Evolutionary conservation across 768 basidiomycete species (phyloP).

Genomic region (Tulasnella sp.): DNA sequence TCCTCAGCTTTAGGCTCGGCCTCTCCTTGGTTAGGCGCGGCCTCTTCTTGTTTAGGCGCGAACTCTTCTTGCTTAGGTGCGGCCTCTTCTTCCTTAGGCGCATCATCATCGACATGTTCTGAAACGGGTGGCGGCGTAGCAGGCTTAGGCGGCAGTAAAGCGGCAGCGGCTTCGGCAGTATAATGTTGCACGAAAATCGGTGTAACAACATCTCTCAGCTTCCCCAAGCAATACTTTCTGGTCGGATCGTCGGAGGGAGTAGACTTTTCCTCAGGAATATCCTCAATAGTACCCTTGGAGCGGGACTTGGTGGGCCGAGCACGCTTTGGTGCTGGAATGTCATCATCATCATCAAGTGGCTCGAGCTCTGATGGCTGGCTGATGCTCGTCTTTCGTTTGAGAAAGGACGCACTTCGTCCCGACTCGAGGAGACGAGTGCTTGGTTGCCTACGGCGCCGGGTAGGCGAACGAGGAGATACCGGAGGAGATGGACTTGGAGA

Average conservation of each 20-base stretch:
- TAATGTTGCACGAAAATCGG: constrained; percentile 61
- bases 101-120: constrained; percentile 28
- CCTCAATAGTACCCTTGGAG: too few species aligned
- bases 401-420: constrained; percentile 28
- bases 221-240: constrained; percentile 71
- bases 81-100: constrained; percentile 30
- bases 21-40: constrained; percentile 28
- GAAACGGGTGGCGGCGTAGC: too few species aligned
- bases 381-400: constrained; percentile 30
- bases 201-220: constrained; percentile 62
- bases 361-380: constrained; percentile 30
- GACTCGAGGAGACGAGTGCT: neutral
- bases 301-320: neutral
- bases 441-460: neutral
- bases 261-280: neutral
- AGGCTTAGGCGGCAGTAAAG: constrained; percentile 36
- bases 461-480: neutral
- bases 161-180: neutral
- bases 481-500: neutral
- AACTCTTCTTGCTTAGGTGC: too few species aligned
- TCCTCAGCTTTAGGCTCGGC: constrained; percentile 25
- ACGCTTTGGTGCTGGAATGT: constrained; percentile 26
- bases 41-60: too few species aligned
- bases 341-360: constrained; percentile 41
- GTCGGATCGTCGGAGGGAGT: constrained; percentile 57